These are phyloP conservation scores for Leucocoprinus gongylophorus DNA, from an alignment of 1,284 basidiomycete genomes.

Conservation along the genomic window DNA sequence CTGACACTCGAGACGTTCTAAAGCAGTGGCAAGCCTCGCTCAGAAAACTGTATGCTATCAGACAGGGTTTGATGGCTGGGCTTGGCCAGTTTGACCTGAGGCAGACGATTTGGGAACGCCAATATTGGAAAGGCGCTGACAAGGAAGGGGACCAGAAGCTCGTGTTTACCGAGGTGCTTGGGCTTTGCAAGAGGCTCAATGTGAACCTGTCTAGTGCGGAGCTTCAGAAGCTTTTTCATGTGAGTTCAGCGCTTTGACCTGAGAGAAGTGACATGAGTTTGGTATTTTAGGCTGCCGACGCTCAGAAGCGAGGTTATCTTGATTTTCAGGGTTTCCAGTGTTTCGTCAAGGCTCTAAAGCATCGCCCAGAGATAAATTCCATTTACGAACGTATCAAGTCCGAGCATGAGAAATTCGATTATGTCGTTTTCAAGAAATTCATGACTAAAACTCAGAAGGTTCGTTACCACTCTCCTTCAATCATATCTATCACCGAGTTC, in stretches of 20 bases:
- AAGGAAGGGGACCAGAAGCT: conserved; percentile 56
- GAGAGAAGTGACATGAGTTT: not conserved
- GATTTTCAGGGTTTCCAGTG: conserved; percentile 79
- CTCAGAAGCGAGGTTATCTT: conserved; percentile 55
- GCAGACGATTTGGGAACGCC: conserved; percentile 73
- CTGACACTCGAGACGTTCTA: conserved; percentile 65
- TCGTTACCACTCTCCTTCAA: conserved; percentile 7
- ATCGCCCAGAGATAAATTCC: conserved; percentile 71
- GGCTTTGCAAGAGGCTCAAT: conserved; percentile 71
- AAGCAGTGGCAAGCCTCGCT: conserved; percentile 60
- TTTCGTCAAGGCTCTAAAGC: conserved; percentile 81
- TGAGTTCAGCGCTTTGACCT: conserved; percentile 23
- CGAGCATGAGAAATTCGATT: conserved; percentile 41
- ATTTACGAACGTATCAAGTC: conserved; percentile 50
- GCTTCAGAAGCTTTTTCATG: conserved; percentile 61
- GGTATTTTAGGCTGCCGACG: conserved; percentile 56
- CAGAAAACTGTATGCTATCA: conserved; percentile 52
- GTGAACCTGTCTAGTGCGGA: conserved; percentile 55
- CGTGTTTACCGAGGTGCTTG: conserved; percentile 68
- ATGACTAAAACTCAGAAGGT: conserved; percentile 66
- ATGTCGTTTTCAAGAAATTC: conserved; percentile 56
- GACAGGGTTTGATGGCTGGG: conserved; percentile 62
- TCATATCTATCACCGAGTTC: not conserved
- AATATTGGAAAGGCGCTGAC: conserved; percentile 79
- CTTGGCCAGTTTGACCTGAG: conserved; percentile 57